Evolutionary conservation across 2,329 filamentous ascomycete genomes (phyloP), one percentile per base, ranked within the genome.

Genomic region (Colletotrichum eleusines): DNA sequence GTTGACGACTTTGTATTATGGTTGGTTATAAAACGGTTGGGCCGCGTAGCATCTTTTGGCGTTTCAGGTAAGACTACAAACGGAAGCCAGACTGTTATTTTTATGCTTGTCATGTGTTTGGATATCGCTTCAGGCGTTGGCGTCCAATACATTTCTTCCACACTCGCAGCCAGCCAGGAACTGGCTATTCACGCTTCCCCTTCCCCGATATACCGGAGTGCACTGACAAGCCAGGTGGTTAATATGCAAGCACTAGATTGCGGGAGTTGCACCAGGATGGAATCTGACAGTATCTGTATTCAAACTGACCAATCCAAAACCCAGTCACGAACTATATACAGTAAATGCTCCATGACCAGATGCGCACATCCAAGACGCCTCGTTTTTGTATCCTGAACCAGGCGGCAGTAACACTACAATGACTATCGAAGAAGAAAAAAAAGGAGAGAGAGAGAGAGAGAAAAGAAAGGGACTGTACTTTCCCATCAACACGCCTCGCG

Each of bases 11-110:
- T 42, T 35, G 12, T 18, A 12, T 33, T 28, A 38, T 8, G 28
- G 58, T 68, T 63, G 58, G 48, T 54, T 12, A 68, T 68, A 64
- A 53, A 40, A 58, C 20, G 57, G 44, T n/a, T 35, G 46, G 58
- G 58, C 38, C 16, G 40, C 55, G 48, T 46, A 61, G 69, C 69
- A 72, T 72, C n/a, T 28, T 53, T 33, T 38, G 71, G 71, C 71
- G 71, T 72, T 72, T 67, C 14, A 62, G 69, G 66, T 61, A 72
- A 70, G 66, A 65, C 70, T 42, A 58, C 48, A 57, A 59, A 26
- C 62, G 68, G 58, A 64, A 58, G 48, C 51, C 53, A 59, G 51
- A 59, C 58, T 55, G 64, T 53, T 31, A 46, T 51, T 54, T 51
- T 54, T 59, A 28, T 60, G 16, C 6, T 23, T 51, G 26, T 16